Percentiles rank a stretch among this genome's conserved stretches.
Evolutionary conservation across 1,139 yeast species (phyloP).

Genomic region (Geotrichum klebahnii): DNA sequence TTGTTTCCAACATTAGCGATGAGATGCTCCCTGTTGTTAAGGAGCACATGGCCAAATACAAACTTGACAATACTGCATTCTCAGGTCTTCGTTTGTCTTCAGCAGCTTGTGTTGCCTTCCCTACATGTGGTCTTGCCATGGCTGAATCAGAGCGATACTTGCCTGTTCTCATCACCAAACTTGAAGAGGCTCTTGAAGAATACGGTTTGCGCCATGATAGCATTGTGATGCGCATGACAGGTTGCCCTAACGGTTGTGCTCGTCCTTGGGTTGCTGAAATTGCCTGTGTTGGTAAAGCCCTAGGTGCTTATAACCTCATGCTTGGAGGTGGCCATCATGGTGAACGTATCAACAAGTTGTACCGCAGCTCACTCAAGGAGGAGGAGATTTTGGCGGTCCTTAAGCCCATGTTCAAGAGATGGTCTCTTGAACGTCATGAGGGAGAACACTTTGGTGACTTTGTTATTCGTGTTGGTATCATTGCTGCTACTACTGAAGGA

Average conservation of each 20-base stretch:
- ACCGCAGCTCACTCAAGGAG: constrained; percentile 83
- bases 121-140: constrained; percentile 98
- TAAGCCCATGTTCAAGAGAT: constrained; percentile 83
- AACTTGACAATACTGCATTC: constrained; percentile 78
- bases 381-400: constrained; percentile 75
- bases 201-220: constrained; percentile 92
- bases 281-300: constrained; percentile 93
- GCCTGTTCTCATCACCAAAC: constrained; percentile 73
- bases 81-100: constrained; percentile 84
- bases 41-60: constrained; percentile 61
- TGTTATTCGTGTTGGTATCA: constrained; percentile 77
- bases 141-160: constrained; percentile 96
- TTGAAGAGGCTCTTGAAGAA: constrained; percentile 83
- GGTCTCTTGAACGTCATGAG: constrained; percentile 87
- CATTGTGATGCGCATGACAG: constrained; percentile 96
- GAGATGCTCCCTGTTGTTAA: constrained; percentile 62
- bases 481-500: constrained; percentile 86
- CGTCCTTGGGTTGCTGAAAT: constrained; percentile 98
- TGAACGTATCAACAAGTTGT: constrained; percentile 85
- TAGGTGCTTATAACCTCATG: constrained; percentile 88
- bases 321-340: constrained; percentile 97
- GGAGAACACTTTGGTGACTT: constrained; percentile 97
- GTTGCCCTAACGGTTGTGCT: constrained; percentile 98
- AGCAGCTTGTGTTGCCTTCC: constrained; percentile 97
- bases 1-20: constrained; percentile 69